Percentiles rank a stretch among this genome's conserved stretches.
Evolutionary conservation across 768 basidiomycete species (phyloP).

Genomic region (Cystobasidium onofrii): DNA sequence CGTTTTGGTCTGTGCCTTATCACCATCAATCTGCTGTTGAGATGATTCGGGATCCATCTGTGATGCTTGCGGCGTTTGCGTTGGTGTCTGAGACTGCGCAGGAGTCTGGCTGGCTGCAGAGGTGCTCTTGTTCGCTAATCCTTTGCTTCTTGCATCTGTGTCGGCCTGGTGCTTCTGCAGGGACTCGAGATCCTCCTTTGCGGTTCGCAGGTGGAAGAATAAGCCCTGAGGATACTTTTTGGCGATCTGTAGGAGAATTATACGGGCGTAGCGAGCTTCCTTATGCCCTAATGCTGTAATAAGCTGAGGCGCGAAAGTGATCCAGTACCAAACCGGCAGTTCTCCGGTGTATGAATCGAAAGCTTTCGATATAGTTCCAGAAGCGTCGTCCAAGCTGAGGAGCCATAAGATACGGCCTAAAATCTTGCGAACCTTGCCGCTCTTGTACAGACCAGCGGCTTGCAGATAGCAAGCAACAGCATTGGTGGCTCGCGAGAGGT

Average conservation of each 20-base stretch:
- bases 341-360: conserved; percentile 80
- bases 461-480: conserved; percentile 97
- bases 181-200: conserved; percentile 58
- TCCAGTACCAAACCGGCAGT: conserved; percentile 97
- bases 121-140: neutral
- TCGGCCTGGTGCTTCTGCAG: conserved; percentile 43
- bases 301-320: conserved; percentile 89
- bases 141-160: conserved; percentile 22
- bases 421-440: conserved; percentile 78
- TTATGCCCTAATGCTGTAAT: conserved; percentile 78
- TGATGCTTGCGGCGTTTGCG: conserved; percentile 28
- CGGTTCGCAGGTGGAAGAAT: conserved; percentile 88
- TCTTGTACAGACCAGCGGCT: conserved; percentile 92
- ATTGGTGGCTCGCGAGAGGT: conserved; percentile 61
- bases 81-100: neutral
- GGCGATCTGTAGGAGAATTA: conserved; percentile 78
- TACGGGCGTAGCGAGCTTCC: conserved; percentile 85
- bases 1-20: neutral
- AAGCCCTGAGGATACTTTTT: conserved; percentile 91
- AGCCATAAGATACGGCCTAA: conserved; percentile 93
- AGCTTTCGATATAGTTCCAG: conserved; percentile 44
- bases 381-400: conserved; percentile 75
- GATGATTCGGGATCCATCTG: neutral
- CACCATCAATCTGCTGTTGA: neutral
- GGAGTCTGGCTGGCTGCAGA: neutral